Base-by-base conservation (phyloP, 352 stramenopile genomes). In the Phytophthora kernoviae region DNA sequence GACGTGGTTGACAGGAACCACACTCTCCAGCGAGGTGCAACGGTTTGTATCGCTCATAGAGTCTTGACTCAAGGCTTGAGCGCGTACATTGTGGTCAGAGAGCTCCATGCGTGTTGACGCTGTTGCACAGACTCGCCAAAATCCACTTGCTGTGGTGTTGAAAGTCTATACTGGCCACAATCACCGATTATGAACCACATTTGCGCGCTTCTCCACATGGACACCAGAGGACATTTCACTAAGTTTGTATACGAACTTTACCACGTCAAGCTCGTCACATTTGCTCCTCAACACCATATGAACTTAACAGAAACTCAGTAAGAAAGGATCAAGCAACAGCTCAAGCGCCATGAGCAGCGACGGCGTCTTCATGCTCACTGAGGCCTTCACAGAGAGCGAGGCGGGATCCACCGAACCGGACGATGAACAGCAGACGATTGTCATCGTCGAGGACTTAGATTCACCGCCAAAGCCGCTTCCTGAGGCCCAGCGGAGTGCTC, bases 311-410 rank as follows among this genome's bases (percentile, higher is more conserved):
- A 40, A 30, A 15, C 33, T 43, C 37, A 43, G 12, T 17, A 5
- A 40, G 11, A 40, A 17, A 21, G 18, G 37, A 43, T 43, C 37
- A 21, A 43, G 18, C 11, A 43, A 43, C 5, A 4, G 7, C 4
- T 4, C 4, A 18, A 9, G 34, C 6, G 43, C 24, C 11, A 72
- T 73, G 64, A 26, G 18, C 9, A 7, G 52, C 14, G 34, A 64
- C 9, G 40, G 22, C 52, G 56, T 36, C 12, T 60, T 47, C 8
- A 41, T 62, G 9, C 41, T 75, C 20, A 68, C 46, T 15, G 66
- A 65, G 37, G 66, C 62, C 26, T 75, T 72, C 57, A 68, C 42
- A 7, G 61, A 68, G 51, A 61, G 47, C 45, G 51, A 62, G 41
- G 24, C 24, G 24, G 24, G 3, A 3, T 30, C 24, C 24, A 24